A percentile compares a stretch with the other conserved stretches of the same genome.
Conservation (phyloP, 345 rosid species). For the Eucalyptus cloeziana region DNA sequence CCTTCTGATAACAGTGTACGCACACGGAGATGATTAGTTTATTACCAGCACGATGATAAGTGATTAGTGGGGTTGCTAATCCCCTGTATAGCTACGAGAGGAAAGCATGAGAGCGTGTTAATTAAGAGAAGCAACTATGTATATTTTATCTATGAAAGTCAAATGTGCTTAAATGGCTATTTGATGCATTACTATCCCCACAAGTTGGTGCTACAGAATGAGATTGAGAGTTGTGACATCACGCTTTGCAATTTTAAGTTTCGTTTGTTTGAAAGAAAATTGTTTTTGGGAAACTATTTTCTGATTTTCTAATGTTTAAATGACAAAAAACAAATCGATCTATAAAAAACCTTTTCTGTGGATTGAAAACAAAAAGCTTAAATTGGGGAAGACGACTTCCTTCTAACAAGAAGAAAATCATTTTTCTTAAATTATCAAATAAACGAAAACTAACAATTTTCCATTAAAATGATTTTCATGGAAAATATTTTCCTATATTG, state of each 20-base stretch:
- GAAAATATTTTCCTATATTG: too few relatives aligned
- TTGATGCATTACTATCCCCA: neutral
- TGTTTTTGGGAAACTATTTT: neutral
- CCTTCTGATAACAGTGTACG: neutral
- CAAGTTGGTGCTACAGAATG: neutral
- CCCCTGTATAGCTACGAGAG: neutral
- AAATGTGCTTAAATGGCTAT: neutral
- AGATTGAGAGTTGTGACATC: neutral
- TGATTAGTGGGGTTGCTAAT: neutral
- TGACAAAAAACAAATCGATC: neutral
- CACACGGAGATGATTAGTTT: neutral
- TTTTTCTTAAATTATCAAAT: neutral
- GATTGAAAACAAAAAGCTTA: neutral
- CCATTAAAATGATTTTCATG: too few relatives aligned
- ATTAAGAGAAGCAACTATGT: neutral
- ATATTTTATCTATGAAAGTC: neutral
- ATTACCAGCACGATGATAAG: neutral
- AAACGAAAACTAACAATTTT: neutral
- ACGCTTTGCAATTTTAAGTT: neutral
- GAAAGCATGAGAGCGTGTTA: neutral
- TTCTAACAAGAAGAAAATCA: neutral
- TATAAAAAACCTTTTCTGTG: neutral
- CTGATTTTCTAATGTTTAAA: neutral
- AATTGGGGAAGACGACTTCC: neutral
- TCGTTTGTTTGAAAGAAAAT: neutral